Conservation (phyloP, 495 filamentous ascomycete species). For the Parmelia sp. region DNA sequence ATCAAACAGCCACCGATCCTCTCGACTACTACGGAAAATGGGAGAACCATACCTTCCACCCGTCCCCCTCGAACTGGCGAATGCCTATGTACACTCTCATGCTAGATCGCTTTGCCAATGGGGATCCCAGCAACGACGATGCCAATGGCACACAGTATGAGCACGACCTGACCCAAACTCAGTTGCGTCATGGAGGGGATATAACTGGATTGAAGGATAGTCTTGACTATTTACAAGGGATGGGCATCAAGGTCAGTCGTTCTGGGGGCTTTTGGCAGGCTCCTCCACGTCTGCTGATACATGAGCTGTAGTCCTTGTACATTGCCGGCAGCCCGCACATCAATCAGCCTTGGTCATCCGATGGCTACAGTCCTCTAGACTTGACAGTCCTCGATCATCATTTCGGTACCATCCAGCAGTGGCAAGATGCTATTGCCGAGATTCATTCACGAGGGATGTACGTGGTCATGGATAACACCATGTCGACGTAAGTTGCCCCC, state of each 20-base stretch:
- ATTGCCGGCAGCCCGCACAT: slow-evolving; percentile 63
- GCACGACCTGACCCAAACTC: slow-evolving; percentile 60
- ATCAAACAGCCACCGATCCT: slow-evolving; percentile 50
- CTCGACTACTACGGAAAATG: slow-evolving; percentile 59
- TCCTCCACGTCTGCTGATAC: slow-evolving; percentile 13
- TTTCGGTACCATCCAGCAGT: slow-evolving; percentile 56
- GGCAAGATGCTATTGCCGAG: slow-evolving; percentile 58
- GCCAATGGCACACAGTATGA: slow-evolving; percentile 63
- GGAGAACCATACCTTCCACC: slow-evolving; percentile 46
- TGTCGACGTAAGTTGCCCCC: slow-evolving; percentile 52
- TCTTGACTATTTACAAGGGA: slow-evolving; percentile 67
- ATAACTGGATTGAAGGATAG: slow-evolving; percentile 57
- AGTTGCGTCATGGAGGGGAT: slow-evolving; percentile 71
- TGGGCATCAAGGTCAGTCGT: slow-evolving; percentile 59
- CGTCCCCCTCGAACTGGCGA: slow-evolving; percentile 62
- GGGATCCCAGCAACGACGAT: slow-evolving; percentile 66
- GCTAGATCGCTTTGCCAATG: slow-evolving; percentile 65
- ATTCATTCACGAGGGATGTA: slow-evolving; percentile 64
- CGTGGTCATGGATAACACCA: slow-evolving; percentile 65
- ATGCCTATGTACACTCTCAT: slow-evolving; percentile 68
- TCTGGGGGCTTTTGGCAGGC: neutral
- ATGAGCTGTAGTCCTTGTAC: slow-evolving; percentile 51
- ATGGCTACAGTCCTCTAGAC: slow-evolving; percentile 63
- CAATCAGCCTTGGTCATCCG: slow-evolving; percentile 65
- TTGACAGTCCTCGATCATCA: slow-evolving; percentile 66